Conservation (phyloP, 257 asterid species). For the Solanum okadae region DNA sequence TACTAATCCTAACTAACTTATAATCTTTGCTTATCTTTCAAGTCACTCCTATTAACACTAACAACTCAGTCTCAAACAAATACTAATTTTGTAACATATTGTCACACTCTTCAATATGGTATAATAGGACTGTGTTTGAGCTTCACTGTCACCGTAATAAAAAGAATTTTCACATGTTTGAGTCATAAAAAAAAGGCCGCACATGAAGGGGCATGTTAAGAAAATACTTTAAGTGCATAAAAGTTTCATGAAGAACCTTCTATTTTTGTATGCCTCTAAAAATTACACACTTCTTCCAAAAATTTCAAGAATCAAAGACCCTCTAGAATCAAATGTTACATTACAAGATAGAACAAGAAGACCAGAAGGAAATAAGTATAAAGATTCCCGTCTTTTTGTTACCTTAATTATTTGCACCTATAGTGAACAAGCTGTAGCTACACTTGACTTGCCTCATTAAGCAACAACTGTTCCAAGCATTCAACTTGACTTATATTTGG, state of each 20-base stretch:
- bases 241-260: too few relatives aligned
- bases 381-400: too few relatives aligned
- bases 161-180: too few relatives aligned
- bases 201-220: too few relatives aligned
- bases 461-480: neutral
- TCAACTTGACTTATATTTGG: neutral
- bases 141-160: neutral
- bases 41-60: too few relatives aligned
- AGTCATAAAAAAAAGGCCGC: too few relatives aligned
- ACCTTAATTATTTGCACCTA: neutral
- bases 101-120: neutral
- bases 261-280: neutral
- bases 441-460: neutral
- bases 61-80: too few relatives aligned
- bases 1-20: too few relatives aligned
- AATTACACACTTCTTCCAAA: neutral
- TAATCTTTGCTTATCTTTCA: too few relatives aligned
- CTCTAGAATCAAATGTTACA: neutral
- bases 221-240: too few relatives aligned
- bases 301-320: neutral
- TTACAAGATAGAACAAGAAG: too few relatives aligned
- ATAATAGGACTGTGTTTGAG: neutral
- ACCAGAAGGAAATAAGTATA: neutral
- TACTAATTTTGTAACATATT: too few relatives aligned
- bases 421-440: neutral